Evolutionary conservation across 805 yeast species (phyloP), one percentile per base, ranked within the genome.

Genomic region (Torulaspora delbrueckii): DNA sequence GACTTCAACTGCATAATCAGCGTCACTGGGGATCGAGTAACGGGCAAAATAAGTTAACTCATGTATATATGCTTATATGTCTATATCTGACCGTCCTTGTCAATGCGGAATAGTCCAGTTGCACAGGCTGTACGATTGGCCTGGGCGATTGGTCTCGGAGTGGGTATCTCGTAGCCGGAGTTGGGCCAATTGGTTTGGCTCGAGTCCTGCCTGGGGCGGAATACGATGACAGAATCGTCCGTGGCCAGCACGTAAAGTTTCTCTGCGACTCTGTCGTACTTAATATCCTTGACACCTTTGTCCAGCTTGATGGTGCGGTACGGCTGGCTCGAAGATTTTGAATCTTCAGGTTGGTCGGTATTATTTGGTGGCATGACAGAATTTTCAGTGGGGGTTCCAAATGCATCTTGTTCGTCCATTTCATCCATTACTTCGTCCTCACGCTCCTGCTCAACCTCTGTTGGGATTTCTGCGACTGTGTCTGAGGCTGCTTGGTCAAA

Each of bases 221-320:
- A 51, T n/a, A 42, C 43, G 16, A 46, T 30, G 7, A 54, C 49
- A 2, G 58, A 44, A 22, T 50, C 51, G 40, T 54, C 55, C 4
- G 25, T 28, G 19, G 51, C 41, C 16, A 54, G 35, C 16, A 54
- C 43, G 32, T 43, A 50, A 7, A 54, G 45, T 13, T 19, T 37
- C n/a, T 42, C 23, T 3, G 28, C 34, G 3, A 13, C 13, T 6
- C 35, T 16, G 28, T 55, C 56, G 37, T 46, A 57, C 10, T 36
- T 32, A 10, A 54, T 13, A 28, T 52, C 54, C 19, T 36, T 37
- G 9, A 55, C 39, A 7, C 35, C 10, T 37, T 51, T 47, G 18
- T 52, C 54, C 2, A 52, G 42, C 13, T 42, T 26, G 5, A 54
- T 40, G 8, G 27, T 37, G 14, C 36, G 36, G 41, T 55, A 54